Conservation (phyloP, 1,284 basidiomycete genomes). For the Macrocystidia cucumis region DNA sequence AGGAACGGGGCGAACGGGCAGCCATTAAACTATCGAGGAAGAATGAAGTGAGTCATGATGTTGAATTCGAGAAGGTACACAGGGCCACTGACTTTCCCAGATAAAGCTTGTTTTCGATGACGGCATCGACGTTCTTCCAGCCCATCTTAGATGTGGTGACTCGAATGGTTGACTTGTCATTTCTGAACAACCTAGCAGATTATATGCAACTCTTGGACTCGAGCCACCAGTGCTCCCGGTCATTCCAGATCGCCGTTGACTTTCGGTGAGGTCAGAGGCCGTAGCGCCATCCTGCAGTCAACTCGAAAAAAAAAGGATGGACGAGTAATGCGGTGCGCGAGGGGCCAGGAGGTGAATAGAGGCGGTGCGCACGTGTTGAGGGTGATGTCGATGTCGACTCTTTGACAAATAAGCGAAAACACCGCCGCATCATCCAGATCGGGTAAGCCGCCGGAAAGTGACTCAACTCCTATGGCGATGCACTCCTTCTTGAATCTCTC, state of each 20-base stretch:
- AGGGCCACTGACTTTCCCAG: constrained; percentile 63
- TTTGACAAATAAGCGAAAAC: constrained; percentile 10
- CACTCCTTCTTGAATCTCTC: too few species aligned
- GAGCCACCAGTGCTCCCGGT: constrained; percentile 11
- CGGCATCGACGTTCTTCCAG: constrained; percentile 68
- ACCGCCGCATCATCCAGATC: constrained; percentile 12
- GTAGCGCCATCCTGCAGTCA: constrained; percentile 10
- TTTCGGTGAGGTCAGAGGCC: constrained; percentile 8
- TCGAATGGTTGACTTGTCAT: constrained; percentile 10
- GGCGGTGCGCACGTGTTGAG: constrained; percentile 15
- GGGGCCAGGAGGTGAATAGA: constrained; percentile 7
- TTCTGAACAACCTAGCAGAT: constrained; percentile 8
- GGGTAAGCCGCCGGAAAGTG: constrained; percentile 10
- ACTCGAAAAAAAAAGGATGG: constrained; percentile 5
- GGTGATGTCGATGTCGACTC: constrained; percentile 8
- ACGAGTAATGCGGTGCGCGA: constrained; percentile 13
- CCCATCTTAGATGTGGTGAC: constrained; percentile 27
- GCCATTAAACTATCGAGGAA: constrained; percentile 49
- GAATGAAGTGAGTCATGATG: constrained; percentile 12
- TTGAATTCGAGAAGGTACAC: constrained; percentile 12
- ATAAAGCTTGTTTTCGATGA: constrained; percentile 63
- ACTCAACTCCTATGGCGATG: constrained; percentile 12
- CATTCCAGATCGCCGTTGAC: constrained; percentile 10
- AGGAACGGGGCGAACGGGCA: constrained; percentile 63
- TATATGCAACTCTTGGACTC: constrained; percentile 14